phyloP scores from a whole-genome alignment of 208 protist species.

The Histomonas meleagridis region DNA sequence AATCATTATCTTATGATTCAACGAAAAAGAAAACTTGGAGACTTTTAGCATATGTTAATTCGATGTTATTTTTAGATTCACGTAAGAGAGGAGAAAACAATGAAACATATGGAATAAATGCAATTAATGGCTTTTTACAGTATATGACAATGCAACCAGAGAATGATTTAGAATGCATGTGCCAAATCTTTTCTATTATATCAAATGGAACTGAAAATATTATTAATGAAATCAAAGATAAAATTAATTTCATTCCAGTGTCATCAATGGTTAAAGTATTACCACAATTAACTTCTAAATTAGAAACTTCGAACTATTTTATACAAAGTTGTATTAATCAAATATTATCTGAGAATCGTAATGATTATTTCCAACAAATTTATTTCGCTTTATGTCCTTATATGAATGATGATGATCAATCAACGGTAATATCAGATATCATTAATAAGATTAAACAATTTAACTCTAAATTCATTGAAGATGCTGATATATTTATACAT shows the following conservation, averaged over 20 bases:
- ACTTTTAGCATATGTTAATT: background rate
- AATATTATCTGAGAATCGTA: background rate
- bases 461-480: background rate
- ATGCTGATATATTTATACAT: background rate
- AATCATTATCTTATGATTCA: background rate
- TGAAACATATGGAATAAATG: background rate
- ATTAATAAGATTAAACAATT: background rate
- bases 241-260: background rate
- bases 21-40: background rate
- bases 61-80: background rate
- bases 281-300: background rate
- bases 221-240: background rate
- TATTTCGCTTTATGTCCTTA: background rate
- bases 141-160: background rate
- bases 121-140: background rate
- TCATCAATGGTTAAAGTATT: background rate
- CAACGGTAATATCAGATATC: background rate
- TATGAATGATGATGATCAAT: background rate
- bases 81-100: too few relatives aligned
- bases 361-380: background rate
- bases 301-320: background rate
- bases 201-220: too few relatives aligned
- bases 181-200: background rate
- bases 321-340: background rate
- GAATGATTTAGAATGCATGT: background rate